A percentile compares a stretch with the other conserved stretches of the same genome.
phyloP scores from a whole-genome alignment of 495 filamentous ascomycete species.

The Neurospora intermedia region DNA sequence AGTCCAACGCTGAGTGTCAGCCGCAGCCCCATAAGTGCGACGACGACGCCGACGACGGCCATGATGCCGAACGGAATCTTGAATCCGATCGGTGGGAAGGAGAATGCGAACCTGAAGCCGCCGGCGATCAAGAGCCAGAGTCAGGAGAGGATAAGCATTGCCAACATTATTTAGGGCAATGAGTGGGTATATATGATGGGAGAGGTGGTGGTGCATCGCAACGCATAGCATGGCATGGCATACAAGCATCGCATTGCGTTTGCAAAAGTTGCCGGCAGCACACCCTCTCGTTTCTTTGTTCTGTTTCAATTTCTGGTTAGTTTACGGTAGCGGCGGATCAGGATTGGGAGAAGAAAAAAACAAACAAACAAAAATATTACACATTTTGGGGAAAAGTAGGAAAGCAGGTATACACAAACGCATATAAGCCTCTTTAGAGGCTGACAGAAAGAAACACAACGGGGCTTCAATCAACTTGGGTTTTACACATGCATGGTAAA shows the following conservation, averaged over 20 bases:
- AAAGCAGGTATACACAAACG: neutral
- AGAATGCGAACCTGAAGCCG: constrained; percentile 12
- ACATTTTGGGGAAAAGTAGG: neutral
- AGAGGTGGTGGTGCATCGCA: neutral
- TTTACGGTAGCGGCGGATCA: neutral
- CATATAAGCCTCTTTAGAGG: neutral
- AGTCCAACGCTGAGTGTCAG: neutral
- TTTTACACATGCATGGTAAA: neutral
- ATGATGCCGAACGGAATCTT: neutral
- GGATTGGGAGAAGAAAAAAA: neutral
- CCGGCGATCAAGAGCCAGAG: constrained; percentile 25
- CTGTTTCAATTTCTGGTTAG: neutral
- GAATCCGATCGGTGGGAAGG: neutral
- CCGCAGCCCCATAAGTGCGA: neutral
- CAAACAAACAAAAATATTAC: neutral
- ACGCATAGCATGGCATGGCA: neutral
- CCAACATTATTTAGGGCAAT: constrained; percentile 55
- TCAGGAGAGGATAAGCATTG: constrained; percentile 62
- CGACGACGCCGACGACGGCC: neutral
- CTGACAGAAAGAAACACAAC: neutral
- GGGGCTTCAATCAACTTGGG: neutral
- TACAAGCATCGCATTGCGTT: neutral
- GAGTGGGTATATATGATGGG: neutral
- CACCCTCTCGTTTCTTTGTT: neutral
- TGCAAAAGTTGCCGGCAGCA: neutral